A percentile compares a stretch with the other conserved stretches of the same genome.
Evolutionary conservation across 768 basidiomycete genomes (phyloP).

Genomic region (Collybia sordida): DNA sequence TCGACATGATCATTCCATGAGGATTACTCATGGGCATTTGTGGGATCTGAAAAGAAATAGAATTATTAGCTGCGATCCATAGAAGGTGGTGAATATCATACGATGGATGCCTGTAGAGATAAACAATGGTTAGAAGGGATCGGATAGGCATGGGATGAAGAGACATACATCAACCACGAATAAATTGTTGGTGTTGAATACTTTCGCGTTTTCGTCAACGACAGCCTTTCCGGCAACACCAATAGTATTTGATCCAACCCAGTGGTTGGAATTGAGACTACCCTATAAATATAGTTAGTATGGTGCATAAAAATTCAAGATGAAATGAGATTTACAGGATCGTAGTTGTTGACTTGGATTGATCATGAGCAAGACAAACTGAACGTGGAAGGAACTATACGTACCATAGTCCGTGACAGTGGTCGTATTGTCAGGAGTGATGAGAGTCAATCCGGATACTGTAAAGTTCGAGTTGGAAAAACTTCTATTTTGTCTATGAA

Average conservation of each 20-base stretch:
- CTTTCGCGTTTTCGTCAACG: constrained; percentile 59
- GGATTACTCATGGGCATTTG: constrained; percentile 60
- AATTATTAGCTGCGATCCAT: background rate
- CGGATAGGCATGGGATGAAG: background rate
- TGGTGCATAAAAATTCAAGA: too few relatives aligned
- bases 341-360: constrained; percentile 37
- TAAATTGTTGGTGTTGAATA: constrained; percentile 46
- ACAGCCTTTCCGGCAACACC: constrained; percentile 39
- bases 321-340: constrained; percentile 11
- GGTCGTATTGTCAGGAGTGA: constrained; percentile 60
- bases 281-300: background rate
- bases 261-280: constrained; percentile 63
- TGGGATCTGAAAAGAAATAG: constrained; percentile 34
- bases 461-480: constrained; percentile 2
- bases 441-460: constrained; percentile 53
- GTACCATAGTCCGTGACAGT: constrained; percentile 52
- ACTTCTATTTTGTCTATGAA: background rate
- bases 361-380: constrained; percentile 4
- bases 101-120: constrained; percentile 31
- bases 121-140: background rate
- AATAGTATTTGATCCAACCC: constrained; percentile 57
- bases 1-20: constrained; percentile 54
- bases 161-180: constrained; percentile 52
- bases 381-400: constrained; percentile 4
- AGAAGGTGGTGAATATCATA: constrained; percentile 12